A percentile compares a stretch with the other conserved stretches of the same genome.
Conservation (phyloP, 1,139 yeast species). For the Diutina neorugosa region DNA sequence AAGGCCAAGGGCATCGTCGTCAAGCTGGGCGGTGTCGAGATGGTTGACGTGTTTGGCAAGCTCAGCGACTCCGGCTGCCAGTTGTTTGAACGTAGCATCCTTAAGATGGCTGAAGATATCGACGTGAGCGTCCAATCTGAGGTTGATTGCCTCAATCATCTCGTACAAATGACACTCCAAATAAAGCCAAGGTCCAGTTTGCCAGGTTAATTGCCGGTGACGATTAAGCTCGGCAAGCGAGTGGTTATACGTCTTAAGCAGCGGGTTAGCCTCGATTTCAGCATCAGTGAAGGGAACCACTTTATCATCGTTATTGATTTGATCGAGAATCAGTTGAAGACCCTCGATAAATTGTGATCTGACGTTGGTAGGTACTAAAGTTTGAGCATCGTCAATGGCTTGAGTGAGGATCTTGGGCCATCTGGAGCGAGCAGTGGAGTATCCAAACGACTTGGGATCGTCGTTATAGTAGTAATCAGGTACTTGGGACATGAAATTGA, state of each 20-base stretch:
- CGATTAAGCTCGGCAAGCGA: conserved; percentile 20
- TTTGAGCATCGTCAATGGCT: conserved; percentile 46
- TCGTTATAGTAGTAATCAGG: conserved; percentile 30
- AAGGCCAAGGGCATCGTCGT: conserved; percentile 36
- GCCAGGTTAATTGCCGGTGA: conserved; percentile 45
- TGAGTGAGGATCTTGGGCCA: conserved; percentile 80
- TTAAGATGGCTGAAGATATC: conserved; percentile 69
- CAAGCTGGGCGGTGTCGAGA: conserved; percentile 21
- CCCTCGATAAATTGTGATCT: conserved; percentile 21
- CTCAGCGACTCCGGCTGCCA: conserved; percentile 71
- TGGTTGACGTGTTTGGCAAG: conserved; percentile 58
- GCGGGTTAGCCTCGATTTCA: conserved; percentile 6
- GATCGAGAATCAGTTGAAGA: conserved; percentile 18
- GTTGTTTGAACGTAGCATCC: conserved; percentile 60
- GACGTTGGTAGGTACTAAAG: conserved; percentile 14
- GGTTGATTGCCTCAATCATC: conserved; percentile 9
- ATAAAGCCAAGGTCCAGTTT: conserved; percentile 84
- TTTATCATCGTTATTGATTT: conserved; percentile 24
- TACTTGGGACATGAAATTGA: background rate
- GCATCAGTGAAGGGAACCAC: conserved; percentile 28
- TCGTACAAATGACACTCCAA: conserved; percentile 82
- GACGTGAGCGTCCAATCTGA: conserved; percentile 22
- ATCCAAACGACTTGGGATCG: conserved; percentile 72
- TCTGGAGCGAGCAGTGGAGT: conserved; percentile 62
- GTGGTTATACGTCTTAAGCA: conserved; percentile 28